Percentiles rank a stretch among this genome's conserved stretches.
These are phyloP conservation scores for Apiospora marii DNA, from an alignment of 2,329 filamentous ascomycete genomes.

Conservation along the genomic window DNA sequence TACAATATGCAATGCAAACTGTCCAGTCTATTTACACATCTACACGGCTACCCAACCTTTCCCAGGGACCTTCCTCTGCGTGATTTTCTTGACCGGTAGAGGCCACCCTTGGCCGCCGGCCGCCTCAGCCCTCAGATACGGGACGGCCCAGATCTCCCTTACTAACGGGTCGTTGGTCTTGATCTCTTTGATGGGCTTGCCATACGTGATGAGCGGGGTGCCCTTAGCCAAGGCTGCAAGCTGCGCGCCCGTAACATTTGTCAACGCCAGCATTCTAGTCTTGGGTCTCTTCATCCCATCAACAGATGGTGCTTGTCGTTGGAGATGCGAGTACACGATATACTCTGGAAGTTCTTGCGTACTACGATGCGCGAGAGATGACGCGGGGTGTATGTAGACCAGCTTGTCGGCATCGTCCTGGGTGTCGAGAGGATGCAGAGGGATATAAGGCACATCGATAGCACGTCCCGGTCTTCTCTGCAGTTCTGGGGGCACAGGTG, in stretches of 20 bases:
- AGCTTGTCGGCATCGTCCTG: constrained; percentile 63
- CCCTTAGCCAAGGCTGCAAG: constrained; percentile 82
- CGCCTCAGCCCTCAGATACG: constrained; percentile 75
- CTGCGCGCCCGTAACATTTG: constrained; percentile 77
- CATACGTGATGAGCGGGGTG: constrained; percentile 83
- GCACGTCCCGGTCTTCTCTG: constrained; percentile 79
- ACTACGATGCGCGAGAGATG: constrained; percentile 75
- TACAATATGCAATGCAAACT: not conserved
- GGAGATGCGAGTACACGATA: constrained; percentile 86
- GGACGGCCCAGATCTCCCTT: constrained; percentile 84
- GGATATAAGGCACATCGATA: constrained; percentile 90
- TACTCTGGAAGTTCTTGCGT: constrained; percentile 83
- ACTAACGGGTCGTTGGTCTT: constrained; percentile 53
- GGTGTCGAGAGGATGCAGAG: constrained; percentile 74
- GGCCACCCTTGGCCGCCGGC: constrained; percentile 79
- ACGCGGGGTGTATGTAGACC: constrained; percentile 89
- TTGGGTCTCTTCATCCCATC: constrained; percentile 66
- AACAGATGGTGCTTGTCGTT: constrained; percentile 65
- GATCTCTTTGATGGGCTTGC: constrained; percentile 91
- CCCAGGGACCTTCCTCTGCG: constrained; percentile 76
- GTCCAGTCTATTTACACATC: not conserved
- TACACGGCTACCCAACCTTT: constrained; percentile 78
- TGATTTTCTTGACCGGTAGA: constrained; percentile 82
- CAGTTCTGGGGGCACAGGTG: constrained; percentile 74
- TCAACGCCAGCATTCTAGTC: constrained; percentile 88